phyloP scores from a whole-genome alignment of 78 protist genomes.

The Dictyostelium discoideum region dicty_2.7 NC_007091.3:4600501-4601000 shows the following conservation, averaged over 20 bases:
- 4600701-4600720: slow-evolving; percentile 23
- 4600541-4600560: slow-evolving; percentile 6
- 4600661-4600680: neutral
- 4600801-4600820: neutral
- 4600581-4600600: neutral
- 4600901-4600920: neutral
- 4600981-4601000: neutral
- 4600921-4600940: neutral
- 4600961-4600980: neutral
- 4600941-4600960: slow-evolving; percentile 3
- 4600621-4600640: neutral
- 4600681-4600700: neutral
- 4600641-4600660: neutral
- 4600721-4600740: slow-evolving; percentile 36
- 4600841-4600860: neutral
- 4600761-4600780: neutral
- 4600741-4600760: slow-evolving; percentile 65
- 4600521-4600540: slow-evolving; percentile 3
- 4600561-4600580: neutral
- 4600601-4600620: neutral
- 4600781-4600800: slow-evolving; percentile 30
- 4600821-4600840: neutral
- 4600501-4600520: neutral
- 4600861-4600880: neutral
- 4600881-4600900: neutral